Evolutionary conservation across 1,284 basidiomycete genomes (phyloP).

Genomic region (Tylopilus sp.): DNA sequence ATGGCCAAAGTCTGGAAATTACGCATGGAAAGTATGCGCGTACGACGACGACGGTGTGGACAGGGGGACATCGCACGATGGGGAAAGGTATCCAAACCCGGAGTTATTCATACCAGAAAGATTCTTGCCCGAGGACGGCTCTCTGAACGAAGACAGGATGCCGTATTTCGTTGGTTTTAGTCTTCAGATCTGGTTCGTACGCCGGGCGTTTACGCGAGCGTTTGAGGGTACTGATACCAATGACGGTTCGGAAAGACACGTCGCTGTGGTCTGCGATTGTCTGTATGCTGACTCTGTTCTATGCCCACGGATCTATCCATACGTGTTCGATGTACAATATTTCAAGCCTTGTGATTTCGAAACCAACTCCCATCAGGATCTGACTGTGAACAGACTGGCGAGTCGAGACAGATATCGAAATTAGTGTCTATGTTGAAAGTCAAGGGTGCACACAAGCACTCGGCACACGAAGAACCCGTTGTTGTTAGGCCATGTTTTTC

Average conservation of each 20-base stretch:
- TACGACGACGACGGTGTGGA: background rate
- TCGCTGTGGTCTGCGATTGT: conserved; percentile 28
- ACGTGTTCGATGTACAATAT: too few relatives aligned
- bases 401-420: too few relatives aligned
- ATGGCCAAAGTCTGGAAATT: conserved; percentile 15
- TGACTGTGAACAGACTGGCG: too few relatives aligned
- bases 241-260: conserved; percentile 24
- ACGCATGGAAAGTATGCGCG: background rate
- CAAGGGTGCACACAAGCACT: too few relatives aligned
- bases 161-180: conserved; percentile 26
- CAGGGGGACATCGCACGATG: conserved; percentile 26
- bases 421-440: too few relatives aligned
- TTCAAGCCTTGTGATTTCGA: too few relatives aligned
- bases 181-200: conserved; percentile 21
- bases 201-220: too few relatives aligned
- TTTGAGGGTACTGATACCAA: background rate
- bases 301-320: too few relatives aligned
- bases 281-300: conserved; percentile 17
- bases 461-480: too few relatives aligned
- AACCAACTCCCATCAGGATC: too few relatives aligned
- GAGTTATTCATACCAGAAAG: conserved; percentile 22
- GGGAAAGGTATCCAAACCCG: conserved; percentile 18
- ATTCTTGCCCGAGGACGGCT: conserved; percentile 20
- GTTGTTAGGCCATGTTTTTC: too few relatives aligned
- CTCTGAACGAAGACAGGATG: conserved; percentile 17